Base-by-base conservation (phyloP, 2,329 filamentous ascomycete genomes). In the Penicillium sp. region DNA sequence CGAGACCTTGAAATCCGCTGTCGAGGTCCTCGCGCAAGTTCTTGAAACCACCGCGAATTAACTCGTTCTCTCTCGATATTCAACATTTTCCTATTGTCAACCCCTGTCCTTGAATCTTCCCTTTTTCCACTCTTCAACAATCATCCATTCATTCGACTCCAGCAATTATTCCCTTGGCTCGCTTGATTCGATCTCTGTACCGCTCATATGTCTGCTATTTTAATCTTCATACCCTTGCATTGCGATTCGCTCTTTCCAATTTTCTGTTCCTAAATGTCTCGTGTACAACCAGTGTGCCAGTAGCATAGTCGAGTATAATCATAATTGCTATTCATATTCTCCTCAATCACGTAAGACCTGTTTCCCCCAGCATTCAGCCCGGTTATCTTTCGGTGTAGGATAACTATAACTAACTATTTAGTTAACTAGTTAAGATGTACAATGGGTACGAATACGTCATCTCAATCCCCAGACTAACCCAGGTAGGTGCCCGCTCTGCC, bases 21-120 rank as follows among this genome's bases (percentile, higher is more conserved):
- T 68, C 10, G 53, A 60, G 23, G 64, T 67, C 14, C 44, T 68
- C n/a, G 58, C 56, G 4, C 60, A 67, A 41, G 62, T 67, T 7
- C 60, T 68, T 13, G 64, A 68, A 44, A 50, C 50, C 9, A 64
- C 62, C 25, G 48, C 52, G 19, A 53, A 32, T 36, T 41, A 32
- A 35, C 37, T 35, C 30, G 2, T 18, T 38, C 4, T 18, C 10
- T 14, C 41, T 43, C 18, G 7, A 5, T 5, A 13, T 29, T n/a
- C n/a, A n/a, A n/a, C n/a, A n/a, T 21, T 36, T 18, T 23, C 20
- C 32, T 8, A 5, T 5, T 14, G 13, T 23, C 5, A 7, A 27
- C 10, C 10, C 15, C 28, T 19, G 4, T 16, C 38, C n/a, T 23
- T 21, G 19, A 27, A 43, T 39, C 41, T 23, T 20, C 34, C 38